A percentile compares a stretch with the other conserved stretches of the same genome.
Conservation (phyloP, 2,329 filamentous ascomycete species). For the Neoascochyta sp. region DNA sequence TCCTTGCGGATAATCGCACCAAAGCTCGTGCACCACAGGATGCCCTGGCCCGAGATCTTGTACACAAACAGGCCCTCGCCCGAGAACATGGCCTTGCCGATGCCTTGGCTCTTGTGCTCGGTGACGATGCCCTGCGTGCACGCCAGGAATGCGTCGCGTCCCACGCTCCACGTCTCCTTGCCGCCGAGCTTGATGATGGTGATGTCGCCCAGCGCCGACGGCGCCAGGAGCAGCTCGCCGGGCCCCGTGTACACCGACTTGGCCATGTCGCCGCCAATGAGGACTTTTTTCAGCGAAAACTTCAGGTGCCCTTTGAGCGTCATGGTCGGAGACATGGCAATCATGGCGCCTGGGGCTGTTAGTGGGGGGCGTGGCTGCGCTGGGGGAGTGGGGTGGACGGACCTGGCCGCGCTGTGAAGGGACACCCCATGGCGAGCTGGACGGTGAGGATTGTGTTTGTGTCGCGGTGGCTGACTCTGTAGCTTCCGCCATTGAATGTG, state of each 20-base stretch:
- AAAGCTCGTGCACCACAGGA: constrained; percentile 89
- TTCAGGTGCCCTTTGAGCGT: constrained; percentile 79
- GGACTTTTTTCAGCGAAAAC: constrained; percentile 87
- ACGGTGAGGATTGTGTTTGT: constrained; percentile 85
- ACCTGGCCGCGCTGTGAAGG: constrained; percentile 75
- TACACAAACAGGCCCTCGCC: constrained; percentile 92
- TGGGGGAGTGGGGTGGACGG: constrained; percentile 3
- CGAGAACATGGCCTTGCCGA: constrained; percentile 89
- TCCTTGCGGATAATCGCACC: constrained; percentile 95
- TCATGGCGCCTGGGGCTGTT: constrained; percentile 66
- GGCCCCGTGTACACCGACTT: constrained; percentile 82
- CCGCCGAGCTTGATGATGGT: constrained; percentile 72
- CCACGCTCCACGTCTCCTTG: constrained; percentile 74
- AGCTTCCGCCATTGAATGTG: constrained; percentile 96
- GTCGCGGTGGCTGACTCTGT: constrained; percentile 87
- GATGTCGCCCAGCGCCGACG: constrained; percentile 77
- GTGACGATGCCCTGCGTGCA: constrained; percentile 83
- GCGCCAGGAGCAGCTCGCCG: constrained; percentile 82
- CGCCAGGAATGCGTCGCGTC: constrained; percentile 81
- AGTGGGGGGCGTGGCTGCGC: constrained; percentile 2
- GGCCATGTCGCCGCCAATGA: constrained; percentile 74
- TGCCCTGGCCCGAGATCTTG: constrained; percentile 73
- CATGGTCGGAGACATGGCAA: constrained; percentile 88
- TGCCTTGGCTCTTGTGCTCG: constrained; percentile 78
- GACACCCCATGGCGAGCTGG: constrained; percentile 85